A percentile compares a stretch with the other conserved stretches of the same genome.
These are phyloP conservation scores for Mortierella antarctica DNA, from an alignment of 192 early-diverging fungal genomes.

Conservation along the genomic window DNA sequence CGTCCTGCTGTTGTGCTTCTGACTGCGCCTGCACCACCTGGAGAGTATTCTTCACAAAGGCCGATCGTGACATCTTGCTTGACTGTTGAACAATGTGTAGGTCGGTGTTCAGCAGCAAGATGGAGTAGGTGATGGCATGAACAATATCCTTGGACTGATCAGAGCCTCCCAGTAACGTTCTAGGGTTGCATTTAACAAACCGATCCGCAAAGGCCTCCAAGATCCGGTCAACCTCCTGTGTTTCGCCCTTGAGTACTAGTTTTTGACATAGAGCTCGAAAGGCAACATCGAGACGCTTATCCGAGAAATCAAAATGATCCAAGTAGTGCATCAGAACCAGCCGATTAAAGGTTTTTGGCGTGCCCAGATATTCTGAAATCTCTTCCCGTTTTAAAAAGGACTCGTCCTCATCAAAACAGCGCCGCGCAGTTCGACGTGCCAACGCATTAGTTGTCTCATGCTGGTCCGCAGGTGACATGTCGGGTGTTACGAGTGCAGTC, in stretches of 20 bases:
- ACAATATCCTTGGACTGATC: slow-evolving; percentile 76
- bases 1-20: slow-evolving; percentile 1
- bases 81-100: slow-evolving; percentile 84
- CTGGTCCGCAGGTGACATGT: slow-evolving; percentile 10
- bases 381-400: slow-evolving; percentile 54
- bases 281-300: slow-evolving; percentile 77
- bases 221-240: slow-evolving; percentile 93
- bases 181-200: slow-evolving; percentile 86
- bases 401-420: slow-evolving; percentile 59
- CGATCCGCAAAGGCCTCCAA: slow-evolving; percentile 84
- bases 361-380: slow-evolving; percentile 64
- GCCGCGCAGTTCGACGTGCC: slow-evolving; percentile 18
- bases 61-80: slow-evolving; percentile 78
- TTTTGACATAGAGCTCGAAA: slow-evolving; percentile 83
- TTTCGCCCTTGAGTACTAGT: slow-evolving; percentile 88
- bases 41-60: slow-evolving; percentile 81
- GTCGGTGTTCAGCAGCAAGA: slow-evolving; percentile 93
- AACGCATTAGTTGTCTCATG: background rate
- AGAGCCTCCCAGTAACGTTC: slow-evolving; percentile 57
- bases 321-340: slow-evolving; percentile 76
- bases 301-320: slow-evolving; percentile 79
- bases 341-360: slow-evolving; percentile 65
- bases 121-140: slow-evolving; percentile 86
- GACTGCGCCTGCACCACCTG: slow-evolving; percentile 35
- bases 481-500: slow-evolving; percentile 3